phyloP scores from a whole-genome alignment of 2,329 filamentous ascomycete genomes.

The Grosmannia penicillata region DNA sequence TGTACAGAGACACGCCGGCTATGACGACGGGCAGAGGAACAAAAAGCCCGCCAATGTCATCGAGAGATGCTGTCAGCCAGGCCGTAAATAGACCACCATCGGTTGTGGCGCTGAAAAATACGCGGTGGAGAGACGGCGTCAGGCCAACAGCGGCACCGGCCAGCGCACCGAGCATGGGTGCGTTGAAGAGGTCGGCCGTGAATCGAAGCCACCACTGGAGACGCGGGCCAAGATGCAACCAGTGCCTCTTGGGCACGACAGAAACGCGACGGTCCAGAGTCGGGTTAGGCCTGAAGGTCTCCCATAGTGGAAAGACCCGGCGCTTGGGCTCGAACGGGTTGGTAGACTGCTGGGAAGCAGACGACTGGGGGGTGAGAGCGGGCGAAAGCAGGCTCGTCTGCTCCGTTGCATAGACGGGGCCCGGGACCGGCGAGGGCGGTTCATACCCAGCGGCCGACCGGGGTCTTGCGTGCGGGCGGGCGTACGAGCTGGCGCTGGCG shows the following conservation, averaged over 20 bases:
- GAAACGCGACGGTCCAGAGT: slow-evolving; percentile 12
- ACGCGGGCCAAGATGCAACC: slow-evolving; percentile 15
- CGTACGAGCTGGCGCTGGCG: not conserved
- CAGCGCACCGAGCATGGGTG: slow-evolving; percentile 44
- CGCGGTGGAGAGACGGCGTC: slow-evolving; percentile 39
- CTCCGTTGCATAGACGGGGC: too few species aligned
- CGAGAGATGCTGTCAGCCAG: slow-evolving; percentile 47
- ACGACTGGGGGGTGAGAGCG: slow-evolving; percentile 1
- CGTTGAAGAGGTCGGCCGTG: slow-evolving; percentile 38
- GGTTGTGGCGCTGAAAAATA: slow-evolving; percentile 43
- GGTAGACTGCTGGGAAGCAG: too few species aligned
- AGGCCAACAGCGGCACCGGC: slow-evolving; percentile 45
- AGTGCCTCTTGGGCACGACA: slow-evolving; percentile 13
- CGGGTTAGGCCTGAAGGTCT: not conserved
- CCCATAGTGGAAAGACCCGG: too few species aligned
- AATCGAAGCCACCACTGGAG: slow-evolving; percentile 21
- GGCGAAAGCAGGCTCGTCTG: slow-evolving; percentile 31
- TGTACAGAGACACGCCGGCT: slow-evolving; percentile 49
- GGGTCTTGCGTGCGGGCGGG: too few species aligned
- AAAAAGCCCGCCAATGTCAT: slow-evolving; percentile 49
- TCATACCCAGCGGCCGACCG: too few species aligned
- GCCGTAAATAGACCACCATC: slow-evolving; percentile 51
- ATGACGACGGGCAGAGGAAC: slow-evolving; percentile 50
- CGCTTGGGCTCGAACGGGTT: too few species aligned
- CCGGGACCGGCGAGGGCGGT: too few species aligned